Conservation (phyloP, 192 early-diverging fungal species). For the Coemansia sp. region DNA sequence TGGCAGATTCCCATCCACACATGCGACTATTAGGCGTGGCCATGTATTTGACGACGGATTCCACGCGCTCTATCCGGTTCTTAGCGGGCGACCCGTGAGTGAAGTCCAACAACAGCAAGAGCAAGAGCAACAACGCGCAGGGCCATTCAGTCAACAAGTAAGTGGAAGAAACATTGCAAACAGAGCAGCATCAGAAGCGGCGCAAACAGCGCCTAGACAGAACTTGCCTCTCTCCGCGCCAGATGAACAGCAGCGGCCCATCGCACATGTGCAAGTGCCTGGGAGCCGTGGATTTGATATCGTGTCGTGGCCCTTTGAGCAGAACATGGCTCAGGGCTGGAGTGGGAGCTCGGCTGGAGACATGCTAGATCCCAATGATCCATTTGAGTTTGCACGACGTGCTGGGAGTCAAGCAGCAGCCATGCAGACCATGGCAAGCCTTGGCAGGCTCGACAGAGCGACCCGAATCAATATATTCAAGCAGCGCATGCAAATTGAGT, state of each 20-base stretch:
- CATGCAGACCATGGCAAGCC: conserved; percentile 15
- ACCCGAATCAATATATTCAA: conserved; percentile 65
- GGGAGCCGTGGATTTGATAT: conserved; percentile 9
- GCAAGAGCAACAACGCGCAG: background rate
- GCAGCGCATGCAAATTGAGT: conserved; percentile 77
- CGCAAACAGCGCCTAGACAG: background rate
- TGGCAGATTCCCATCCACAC: conserved; percentile 14
- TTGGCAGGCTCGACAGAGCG: conserved; percentile 8
- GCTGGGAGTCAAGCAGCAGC: background rate
- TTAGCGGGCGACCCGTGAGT: conserved; percentile 22
- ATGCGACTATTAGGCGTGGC: conserved; percentile 69
- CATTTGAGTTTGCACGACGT: conserved; percentile 8
- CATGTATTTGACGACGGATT: conserved; percentile 92
- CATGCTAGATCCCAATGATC: conserved; percentile 9
- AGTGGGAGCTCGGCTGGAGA: background rate
- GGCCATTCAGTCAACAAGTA: background rate
- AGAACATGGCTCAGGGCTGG: background rate
- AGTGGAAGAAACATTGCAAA: background rate
- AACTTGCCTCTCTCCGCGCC: background rate
- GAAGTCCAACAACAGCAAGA: background rate
- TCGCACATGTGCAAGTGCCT: background rate
- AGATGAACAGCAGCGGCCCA: background rate
- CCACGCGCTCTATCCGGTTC: conserved; percentile 64
- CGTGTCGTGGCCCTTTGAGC: conserved; percentile 4
- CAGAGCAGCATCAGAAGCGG: background rate